These are phyloP conservation scores for Fagus crenata DNA, from an alignment of 306 rosid genomes.

Conservation along the genomic window DNA sequence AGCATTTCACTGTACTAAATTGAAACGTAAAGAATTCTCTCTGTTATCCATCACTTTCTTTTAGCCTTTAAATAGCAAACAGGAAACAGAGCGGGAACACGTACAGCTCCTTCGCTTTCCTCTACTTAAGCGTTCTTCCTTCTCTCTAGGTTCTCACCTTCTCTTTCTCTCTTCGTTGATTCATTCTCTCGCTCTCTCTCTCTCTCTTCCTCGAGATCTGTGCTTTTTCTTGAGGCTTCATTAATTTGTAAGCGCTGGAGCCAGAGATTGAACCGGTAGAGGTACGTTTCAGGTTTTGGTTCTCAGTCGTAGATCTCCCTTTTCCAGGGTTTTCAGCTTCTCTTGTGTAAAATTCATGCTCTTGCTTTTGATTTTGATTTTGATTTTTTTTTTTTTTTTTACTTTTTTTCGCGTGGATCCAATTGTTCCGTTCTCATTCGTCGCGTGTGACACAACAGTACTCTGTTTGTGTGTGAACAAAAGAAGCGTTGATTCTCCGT, in stretches of 20 bases:
- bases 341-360: constrained; percentile 9
- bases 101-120: constrained; percentile 35
- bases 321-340: constrained; percentile 9
- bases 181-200: neutral
- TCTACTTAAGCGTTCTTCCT: constrained; percentile 40
- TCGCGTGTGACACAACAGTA: neutral
- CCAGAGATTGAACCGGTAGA: neutral
- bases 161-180: neutral
- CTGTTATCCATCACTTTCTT: neutral
- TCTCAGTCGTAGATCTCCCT: constrained; percentile 20
- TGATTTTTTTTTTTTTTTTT: neutral
- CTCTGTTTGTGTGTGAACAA: neutral
- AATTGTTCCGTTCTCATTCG: constrained; percentile 2
- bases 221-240: constrained; percentile 11
- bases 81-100: constrained; percentile 54
- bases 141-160: constrained; percentile 9
- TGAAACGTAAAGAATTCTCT: constrained; percentile 1
- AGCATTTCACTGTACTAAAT: neutral
- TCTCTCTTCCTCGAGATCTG: constrained; percentile 41
- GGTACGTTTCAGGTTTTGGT: constrained; percentile 42
- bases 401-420: constrained; percentile 22
- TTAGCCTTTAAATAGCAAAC: constrained; percentile 31
- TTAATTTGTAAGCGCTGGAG: constrained; percentile 1
- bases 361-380: constrained; percentile 14
- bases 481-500: neutral